Evolutionary conservation across 176 grass and related monocot species (phyloP).

Genomic region (Carex littledalei): DNA sequence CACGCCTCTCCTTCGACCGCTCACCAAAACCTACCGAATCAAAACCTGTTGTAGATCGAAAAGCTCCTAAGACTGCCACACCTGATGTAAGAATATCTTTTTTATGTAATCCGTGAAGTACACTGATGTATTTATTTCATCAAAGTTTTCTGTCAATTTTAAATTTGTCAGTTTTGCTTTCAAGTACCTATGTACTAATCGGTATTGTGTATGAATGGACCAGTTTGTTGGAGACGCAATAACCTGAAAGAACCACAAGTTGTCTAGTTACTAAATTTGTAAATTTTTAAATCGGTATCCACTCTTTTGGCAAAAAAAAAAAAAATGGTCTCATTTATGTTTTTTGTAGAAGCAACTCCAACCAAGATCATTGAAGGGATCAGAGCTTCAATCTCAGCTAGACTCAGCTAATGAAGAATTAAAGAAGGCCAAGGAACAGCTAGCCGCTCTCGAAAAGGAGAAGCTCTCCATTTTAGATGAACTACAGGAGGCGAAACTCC

Average conservation of each 20-base stretch:
- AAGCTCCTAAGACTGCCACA: conserved; percentile 61
- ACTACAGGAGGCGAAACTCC: conserved; percentile 54
- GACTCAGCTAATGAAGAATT: conserved; percentile 57
- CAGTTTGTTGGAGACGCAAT: not conserved
- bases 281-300: not conserved
- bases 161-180: not conserved
- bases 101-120: not conserved
- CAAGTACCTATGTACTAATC: not conserved
- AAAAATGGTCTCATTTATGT: not conserved
- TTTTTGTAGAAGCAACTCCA: conserved; percentile 51
- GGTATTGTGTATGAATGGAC: not conserved
- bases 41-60: conserved; percentile 64
- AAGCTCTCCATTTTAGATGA: conserved; percentile 51
- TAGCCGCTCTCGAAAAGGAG: conserved; percentile 54
- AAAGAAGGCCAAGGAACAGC: conserved; percentile 70
- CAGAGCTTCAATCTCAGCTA: conserved; percentile 56
- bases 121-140: not conserved
- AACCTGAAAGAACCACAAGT: not conserved
- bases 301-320: not conserved
- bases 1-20: conserved; percentile 79
- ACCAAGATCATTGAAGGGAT: conserved; percentile 22
- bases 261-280: not conserved
- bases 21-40: conserved; percentile 70
- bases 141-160: not conserved
- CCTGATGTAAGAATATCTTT: conserved; percentile 58